Conservation (phyloP, 768 basidiomycete genomes). For the Tephrocybe sp. region DNA sequence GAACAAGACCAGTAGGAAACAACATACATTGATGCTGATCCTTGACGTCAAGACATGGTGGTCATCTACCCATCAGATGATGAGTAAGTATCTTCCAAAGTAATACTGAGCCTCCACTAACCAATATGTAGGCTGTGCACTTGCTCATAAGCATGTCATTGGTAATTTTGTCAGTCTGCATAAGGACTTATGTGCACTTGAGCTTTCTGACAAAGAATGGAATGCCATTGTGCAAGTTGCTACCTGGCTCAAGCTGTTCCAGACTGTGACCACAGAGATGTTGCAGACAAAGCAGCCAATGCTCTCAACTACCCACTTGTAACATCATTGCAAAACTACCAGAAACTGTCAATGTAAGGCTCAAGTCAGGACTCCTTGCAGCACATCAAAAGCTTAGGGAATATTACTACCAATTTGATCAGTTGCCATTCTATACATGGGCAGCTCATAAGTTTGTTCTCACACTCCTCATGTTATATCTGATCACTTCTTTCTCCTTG, state of each 20-base stretch:
- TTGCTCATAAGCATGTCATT: slow-evolving; percentile 14
- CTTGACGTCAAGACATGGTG: slow-evolving; percentile 28
- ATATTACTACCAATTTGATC: slow-evolving; percentile 28
- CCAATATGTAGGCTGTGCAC: slow-evolving; percentile 13
- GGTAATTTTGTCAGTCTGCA: slow-evolving; percentile 18
- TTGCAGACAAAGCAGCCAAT: slow-evolving; percentile 30
- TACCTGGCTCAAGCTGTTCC: slow-evolving; percentile 23
- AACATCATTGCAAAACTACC: slow-evolving; percentile 22
- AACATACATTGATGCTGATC: slow-evolving; percentile 23
- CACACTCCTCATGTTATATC: too few relatives aligned
- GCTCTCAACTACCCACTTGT: slow-evolving; percentile 30
- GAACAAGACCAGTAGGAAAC: neutral
- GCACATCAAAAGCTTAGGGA: slow-evolving; percentile 32
- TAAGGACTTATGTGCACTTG: slow-evolving; percentile 13
- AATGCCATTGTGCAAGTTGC: slow-evolving; percentile 14
- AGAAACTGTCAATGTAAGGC: neutral
- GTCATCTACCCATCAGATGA: slow-evolving; percentile 30
- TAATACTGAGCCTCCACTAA: neutral
- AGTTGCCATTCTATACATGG: slow-evolving; percentile 33
- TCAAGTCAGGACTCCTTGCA: slow-evolving; percentile 22
- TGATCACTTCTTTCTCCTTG: too few relatives aligned
- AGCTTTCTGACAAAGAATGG: slow-evolving; percentile 23
- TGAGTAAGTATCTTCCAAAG: slow-evolving; percentile 16
- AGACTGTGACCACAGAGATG: slow-evolving; percentile 30
- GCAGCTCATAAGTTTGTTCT: slow-evolving; percentile 22